Evolutionary conservation across 306 rosid genomes (phyloP).

Genomic region (Morella rubra): DNA sequence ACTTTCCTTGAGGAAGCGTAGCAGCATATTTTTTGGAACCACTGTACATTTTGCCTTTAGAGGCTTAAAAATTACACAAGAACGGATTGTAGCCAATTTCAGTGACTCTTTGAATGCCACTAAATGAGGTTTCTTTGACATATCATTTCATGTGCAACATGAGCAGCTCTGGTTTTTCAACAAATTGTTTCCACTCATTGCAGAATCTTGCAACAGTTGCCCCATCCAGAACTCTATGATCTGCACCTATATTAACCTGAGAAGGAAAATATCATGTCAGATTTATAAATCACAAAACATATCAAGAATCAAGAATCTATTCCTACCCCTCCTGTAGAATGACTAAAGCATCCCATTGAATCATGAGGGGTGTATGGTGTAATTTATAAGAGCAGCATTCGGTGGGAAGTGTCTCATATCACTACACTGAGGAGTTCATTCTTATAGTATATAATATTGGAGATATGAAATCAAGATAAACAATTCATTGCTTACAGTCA

Average conservation of each 20-base stretch:
- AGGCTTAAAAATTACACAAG: background rate
- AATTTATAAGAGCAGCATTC: background rate
- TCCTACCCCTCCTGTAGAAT: background rate
- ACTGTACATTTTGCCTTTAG: background rate
- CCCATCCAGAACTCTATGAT: conserved; percentile 96
- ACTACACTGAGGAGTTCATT: background rate
- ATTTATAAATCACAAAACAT: background rate
- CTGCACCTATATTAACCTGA: conserved; percentile 92
- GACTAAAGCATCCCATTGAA: background rate
- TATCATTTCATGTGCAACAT: conserved; percentile 64
- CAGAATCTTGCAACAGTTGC: conserved; percentile 95
- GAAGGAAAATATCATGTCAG: conserved; percentile 14
- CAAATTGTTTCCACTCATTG: conserved; percentile 74
- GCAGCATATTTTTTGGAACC: background rate
- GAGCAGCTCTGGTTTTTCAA: conserved; percentile 79
- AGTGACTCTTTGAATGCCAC: background rate
- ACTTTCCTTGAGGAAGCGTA: background rate
- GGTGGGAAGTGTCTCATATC: background rate
- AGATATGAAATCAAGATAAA: conserved; percentile 19
- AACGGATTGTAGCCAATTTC: background rate
- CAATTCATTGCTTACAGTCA: conserved; percentile 62
- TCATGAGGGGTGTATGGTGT: background rate
- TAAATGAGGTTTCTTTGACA: background rate
- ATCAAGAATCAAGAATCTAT: background rate
- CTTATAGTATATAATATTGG: background rate